Percentiles rank a stretch among this genome's conserved stretches.
Evolutionary conservation across 164 flowering plant species (phyloP).

Genomic region (Aristolochia fimbriata): DNA sequence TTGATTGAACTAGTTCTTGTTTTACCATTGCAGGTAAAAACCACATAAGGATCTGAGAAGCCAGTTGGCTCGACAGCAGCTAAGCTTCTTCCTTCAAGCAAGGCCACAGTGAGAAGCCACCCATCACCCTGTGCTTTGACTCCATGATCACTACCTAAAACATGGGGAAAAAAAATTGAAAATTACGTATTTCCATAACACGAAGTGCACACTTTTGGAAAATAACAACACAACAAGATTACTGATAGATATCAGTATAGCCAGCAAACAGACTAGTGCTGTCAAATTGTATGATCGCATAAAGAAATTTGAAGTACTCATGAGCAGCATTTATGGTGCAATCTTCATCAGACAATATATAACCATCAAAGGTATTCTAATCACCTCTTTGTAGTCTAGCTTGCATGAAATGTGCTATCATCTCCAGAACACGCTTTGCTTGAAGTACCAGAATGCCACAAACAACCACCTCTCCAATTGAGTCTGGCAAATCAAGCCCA

Average conservation of each 20-base stretch:
- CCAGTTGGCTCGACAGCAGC: conserved; percentile 87
- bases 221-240: background rate
- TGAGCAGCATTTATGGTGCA: background rate
- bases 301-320: no score
- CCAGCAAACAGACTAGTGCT: background rate
- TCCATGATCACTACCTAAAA: conserved; percentile 86
- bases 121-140: conserved; percentile 95
- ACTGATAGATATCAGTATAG: no score
- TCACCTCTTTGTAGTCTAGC: conserved; percentile 80
- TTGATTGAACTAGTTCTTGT: conserved; percentile 88
- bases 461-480: conserved; percentile 81
- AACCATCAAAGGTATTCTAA: background rate
- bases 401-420: conserved; percentile 77
- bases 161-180: background rate
- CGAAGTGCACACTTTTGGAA: background rate
- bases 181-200: background rate
- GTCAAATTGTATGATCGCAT: background rate
- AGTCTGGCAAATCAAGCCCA: conserved; percentile 95
- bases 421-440: conserved; percentile 51
- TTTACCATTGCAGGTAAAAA: conserved; percentile 88
- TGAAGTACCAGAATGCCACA: conserved; percentile 75
- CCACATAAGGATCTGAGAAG: conserved; percentile 85
- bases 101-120: conserved; percentile 89
- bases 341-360: no score
- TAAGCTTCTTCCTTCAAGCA: conserved; percentile 75